These are phyloP conservation scores for Isoetes engelmannii DNA, from an alignment of 83 land plant genomes.

Conservation along the genomic window DNA sequence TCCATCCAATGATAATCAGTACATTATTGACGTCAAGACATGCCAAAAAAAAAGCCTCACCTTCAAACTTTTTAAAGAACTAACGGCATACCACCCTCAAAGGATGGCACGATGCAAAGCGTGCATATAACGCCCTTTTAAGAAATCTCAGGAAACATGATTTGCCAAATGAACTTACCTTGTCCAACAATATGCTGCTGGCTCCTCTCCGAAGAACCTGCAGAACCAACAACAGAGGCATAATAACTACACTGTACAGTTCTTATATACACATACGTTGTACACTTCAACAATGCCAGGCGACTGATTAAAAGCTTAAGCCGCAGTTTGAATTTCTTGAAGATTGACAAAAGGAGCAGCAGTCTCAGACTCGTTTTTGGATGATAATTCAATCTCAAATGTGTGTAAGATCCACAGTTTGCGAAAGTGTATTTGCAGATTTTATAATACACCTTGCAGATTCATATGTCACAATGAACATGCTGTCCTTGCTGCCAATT, in stretches of 20 bases:
- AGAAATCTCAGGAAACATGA: not conserved
- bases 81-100: not conserved
- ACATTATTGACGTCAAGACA: constrained; percentile 39
- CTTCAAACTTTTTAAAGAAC: not conserved
- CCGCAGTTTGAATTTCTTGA: no score
- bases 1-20: constrained; percentile 40
- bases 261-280: no score
- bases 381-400: no score
- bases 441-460: constrained; percentile 2
- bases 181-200: constrained; percentile 19
- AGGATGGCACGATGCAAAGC: not conserved
- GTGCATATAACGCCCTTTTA: not conserved
- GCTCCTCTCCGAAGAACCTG: constrained; percentile 32
- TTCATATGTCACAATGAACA: not conserved
- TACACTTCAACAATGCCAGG: no score
- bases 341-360: no score
- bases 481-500: not conserved
- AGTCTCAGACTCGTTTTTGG: no score
- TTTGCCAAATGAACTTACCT: constrained; percentile 17
- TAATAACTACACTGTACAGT: no score
- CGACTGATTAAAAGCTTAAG: no score
- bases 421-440: not conserved
- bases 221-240: not conserved
- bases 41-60: constrained; percentile 51
- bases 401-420: no score